Evolutionary conservation across 371 early-diverging fungal species (phyloP).

Genomic region (Mortierella polycephala): DNA sequence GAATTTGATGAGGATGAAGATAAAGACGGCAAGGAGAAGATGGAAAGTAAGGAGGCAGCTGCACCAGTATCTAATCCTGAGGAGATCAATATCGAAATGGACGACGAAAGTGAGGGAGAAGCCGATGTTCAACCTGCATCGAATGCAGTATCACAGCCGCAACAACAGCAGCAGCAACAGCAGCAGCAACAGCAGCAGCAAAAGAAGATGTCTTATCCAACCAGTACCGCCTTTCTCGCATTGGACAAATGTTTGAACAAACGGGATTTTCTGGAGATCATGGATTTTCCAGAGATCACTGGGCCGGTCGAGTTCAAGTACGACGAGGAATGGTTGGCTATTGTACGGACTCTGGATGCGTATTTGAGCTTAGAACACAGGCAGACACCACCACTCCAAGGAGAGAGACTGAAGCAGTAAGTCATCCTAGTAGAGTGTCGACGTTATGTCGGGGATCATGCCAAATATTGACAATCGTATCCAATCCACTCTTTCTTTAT

Average conservation of each 20-base stretch:
- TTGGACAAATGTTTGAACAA: conserved; percentile 73
- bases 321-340: conserved; percentile 90
- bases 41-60: not conserved
- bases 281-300: conserved; percentile 68
- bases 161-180: not conserved
- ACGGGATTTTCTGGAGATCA: conserved; percentile 66
- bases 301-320: conserved; percentile 62
- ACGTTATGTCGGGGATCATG: too few species aligned
- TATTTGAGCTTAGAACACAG: conserved; percentile 16
- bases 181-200: not conserved
- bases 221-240: conserved; percentile 66
- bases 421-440: not conserved
- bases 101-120: conserved; percentile 56
- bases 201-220: conserved; percentile 1
- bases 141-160: not conserved
- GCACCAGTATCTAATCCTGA: conserved; percentile 38
- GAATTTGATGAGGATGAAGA: conserved; percentile 41
- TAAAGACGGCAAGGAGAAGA: not conserved
- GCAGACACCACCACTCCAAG: conserved; percentile 15
- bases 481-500: not conserved
- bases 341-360: conserved; percentile 56
- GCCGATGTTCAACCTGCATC: conserved; percentile 1
- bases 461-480: too few species aligned
- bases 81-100: conserved; percentile 58
- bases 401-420: conserved; percentile 26